A percentile compares a stretch with the other conserved stretches of the same genome.
These are phyloP conservation scores for Ensete ventricosum DNA, from an alignment of 176 grass and related monocot genomes.

Conservation along the genomic window DNA sequence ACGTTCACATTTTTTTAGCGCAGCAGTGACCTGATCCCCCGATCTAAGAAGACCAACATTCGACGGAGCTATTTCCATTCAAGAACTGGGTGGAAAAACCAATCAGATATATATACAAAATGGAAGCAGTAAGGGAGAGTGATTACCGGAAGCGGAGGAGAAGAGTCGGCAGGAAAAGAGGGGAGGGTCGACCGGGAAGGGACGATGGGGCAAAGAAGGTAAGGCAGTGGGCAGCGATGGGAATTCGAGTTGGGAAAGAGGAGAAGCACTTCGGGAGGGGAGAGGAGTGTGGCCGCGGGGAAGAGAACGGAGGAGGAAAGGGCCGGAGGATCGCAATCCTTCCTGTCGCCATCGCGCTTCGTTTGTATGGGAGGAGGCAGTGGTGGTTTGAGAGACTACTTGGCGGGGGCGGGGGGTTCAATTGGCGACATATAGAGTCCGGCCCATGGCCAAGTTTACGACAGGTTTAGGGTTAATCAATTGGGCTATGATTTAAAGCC, in stretches of 20 bases:
- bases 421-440: no score
- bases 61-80: not conserved
- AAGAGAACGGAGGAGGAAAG: not conserved
- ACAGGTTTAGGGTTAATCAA: no score
- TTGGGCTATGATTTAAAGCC: no score
- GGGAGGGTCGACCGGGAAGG: not conserved
- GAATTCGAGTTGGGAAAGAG: not conserved
- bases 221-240: not conserved
- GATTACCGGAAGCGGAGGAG: not conserved
- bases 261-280: not conserved
- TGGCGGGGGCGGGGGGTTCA: no score
- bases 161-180: not conserved
- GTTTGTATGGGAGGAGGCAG: not conserved
- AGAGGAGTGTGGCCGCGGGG: not conserved
- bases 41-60: slow-evolving; percentile 1
- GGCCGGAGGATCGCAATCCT: not conserved
- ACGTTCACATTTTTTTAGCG: slow-evolving; percentile 2
- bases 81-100: not conserved
- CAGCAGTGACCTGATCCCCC: slow-evolving; percentile 5
- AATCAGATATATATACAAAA: not conserved
- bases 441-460: no score
- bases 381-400: no score
- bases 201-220: not conserved
- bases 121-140: not conserved
- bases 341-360: slow-evolving; percentile 1